A percentile compares a stretch with the other conserved stretches of the same genome.
Evolutionary conservation across 78 protist genomes (phyloP).

Genomic region (Pigoraptor vietnamica): DNA sequence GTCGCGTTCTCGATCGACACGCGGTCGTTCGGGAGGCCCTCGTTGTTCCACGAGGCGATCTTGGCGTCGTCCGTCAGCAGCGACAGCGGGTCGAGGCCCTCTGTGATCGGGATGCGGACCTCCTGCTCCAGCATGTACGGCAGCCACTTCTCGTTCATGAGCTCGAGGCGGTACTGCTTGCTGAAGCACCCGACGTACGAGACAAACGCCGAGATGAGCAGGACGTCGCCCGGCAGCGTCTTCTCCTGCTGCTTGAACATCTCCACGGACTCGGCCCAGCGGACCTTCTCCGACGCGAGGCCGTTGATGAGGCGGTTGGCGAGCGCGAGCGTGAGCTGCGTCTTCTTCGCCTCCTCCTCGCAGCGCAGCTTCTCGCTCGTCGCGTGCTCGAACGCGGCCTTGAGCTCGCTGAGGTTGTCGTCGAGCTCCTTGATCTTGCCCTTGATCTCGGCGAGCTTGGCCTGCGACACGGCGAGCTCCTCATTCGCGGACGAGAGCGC

Average conservation of each 20-base stretch:
- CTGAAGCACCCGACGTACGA: constrained; percentile 76
- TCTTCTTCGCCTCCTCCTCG: constrained; percentile 41
- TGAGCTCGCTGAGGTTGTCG: constrained; percentile 24
- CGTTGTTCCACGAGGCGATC: constrained; percentile 72
- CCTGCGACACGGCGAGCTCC: constrained; percentile 24
- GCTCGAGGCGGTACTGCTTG: constrained; percentile 27
- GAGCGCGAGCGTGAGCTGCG: constrained; percentile 31
- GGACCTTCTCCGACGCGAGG: constrained; percentile 62
- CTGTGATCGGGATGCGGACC: constrained; percentile 35
- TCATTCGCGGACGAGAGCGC: constrained; percentile 48
- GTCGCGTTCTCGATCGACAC: constrained; percentile 69
- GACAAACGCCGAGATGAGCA: constrained; percentile 67
- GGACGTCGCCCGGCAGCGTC: constrained; percentile 70
- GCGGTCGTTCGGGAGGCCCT: constrained; percentile 73
- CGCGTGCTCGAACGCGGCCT: constrained; percentile 36
- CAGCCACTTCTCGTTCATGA: constrained; percentile 50
- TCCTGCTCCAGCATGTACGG: constrained; percentile 11
- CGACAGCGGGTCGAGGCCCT: constrained; percentile 28
- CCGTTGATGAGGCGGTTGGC: constrained; percentile 77
- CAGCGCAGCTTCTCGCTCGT: constrained; percentile 39
- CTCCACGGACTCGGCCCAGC: constrained; percentile 57
- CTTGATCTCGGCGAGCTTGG: constrained; percentile 20
- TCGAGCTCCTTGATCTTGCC: constrained; percentile 10
- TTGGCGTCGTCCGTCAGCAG: constrained; percentile 45
- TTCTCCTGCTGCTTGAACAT: neutral